These are phyloP conservation scores for Corynespora cassiicola DNA, from an alignment of 2,329 filamentous ascomycete species.

Conservation along the genomic window DNA sequence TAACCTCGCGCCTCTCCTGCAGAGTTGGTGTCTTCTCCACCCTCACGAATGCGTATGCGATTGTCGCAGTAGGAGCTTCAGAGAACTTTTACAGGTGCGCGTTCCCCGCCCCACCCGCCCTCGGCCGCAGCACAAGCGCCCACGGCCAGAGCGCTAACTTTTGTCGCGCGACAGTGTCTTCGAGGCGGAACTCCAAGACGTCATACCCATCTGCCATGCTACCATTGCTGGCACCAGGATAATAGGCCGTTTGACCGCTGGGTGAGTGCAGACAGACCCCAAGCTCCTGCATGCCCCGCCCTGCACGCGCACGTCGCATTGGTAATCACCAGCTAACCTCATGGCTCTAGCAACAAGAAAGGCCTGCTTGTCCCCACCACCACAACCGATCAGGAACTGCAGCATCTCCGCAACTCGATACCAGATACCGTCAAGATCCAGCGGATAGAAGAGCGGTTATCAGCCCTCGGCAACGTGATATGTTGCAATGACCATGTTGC, in stretches of 20 bases:
- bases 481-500: slow-evolving; percentile 97
- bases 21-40: slow-evolving; percentile 97
- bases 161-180: slow-evolving; percentile 70
- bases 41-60: slow-evolving; percentile 95
- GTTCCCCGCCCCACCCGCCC: not conserved
- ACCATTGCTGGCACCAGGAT: slow-evolving; percentile 97
- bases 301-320: not conserved
- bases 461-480: slow-evolving; percentile 95
- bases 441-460: slow-evolving; percentile 95
- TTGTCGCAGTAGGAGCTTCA: slow-evolving; percentile 92
- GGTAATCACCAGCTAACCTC: slow-evolving; percentile 2
- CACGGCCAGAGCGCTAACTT: slow-evolving; percentile 24
- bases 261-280: slow-evolving; percentile 62
- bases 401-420: slow-evolving; percentile 93
- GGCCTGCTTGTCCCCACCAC: slow-evolving; percentile 94
- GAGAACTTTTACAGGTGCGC: slow-evolving; percentile 95
- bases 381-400: slow-evolving; percentile 96
- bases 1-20: slow-evolving; percentile 21
- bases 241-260: slow-evolving; percentile 92
- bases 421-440: slow-evolving; percentile 93
- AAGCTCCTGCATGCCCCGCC: not conserved
- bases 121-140: slow-evolving; percentile 3
- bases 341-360: slow-evolving; percentile 77
- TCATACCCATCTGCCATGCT: slow-evolving; percentile 95
- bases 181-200: slow-evolving; percentile 95